These are phyloP conservation scores for Yamadazyma paraphyllophila DNA, from an alignment of 805 yeast species.

Conservation along the genomic window DNA sequence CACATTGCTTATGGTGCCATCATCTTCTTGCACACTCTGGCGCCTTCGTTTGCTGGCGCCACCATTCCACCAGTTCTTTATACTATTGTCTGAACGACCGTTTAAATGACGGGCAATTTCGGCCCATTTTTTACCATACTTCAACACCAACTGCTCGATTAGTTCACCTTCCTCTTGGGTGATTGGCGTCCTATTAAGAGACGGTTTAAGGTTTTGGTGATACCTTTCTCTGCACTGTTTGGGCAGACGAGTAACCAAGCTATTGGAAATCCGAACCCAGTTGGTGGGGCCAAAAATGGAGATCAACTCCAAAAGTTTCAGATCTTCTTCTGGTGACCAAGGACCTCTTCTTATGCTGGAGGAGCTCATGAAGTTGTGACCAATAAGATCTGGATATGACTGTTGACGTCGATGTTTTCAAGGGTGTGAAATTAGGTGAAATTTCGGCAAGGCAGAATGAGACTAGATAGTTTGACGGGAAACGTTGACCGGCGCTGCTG, in stretches of 20 bases:
- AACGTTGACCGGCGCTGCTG: no score
- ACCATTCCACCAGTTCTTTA: slow-evolving; percentile 96
- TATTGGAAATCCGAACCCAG: slow-evolving; percentile 84
- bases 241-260: slow-evolving; percentile 75
- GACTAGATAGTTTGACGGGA: neutral
- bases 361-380: neutral
- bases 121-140: slow-evolving; percentile 90
- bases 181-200: slow-evolving; percentile 77
- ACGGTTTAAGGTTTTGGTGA: slow-evolving; percentile 87
- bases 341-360: slow-evolving; percentile 62
- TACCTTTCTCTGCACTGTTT: slow-evolving; percentile 90
- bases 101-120: slow-evolving; percentile 85
- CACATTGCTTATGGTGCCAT: neutral
- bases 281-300: slow-evolving; percentile 73
- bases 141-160: slow-evolving; percentile 74
- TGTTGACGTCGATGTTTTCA: no score
- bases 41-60: slow-evolving; percentile 83
- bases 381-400: no score
- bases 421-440: no score
- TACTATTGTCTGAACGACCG: slow-evolving; percentile 87
- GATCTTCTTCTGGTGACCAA: slow-evolving; percentile 87
- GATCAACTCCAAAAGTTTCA: slow-evolving; percentile 65
- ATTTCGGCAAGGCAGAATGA: no score
- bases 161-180: slow-evolving; percentile 78
- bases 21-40: slow-evolving; percentile 20